Conservation (phyloP, 179 eudicot species). For the Nepenthes alata region DNA sequence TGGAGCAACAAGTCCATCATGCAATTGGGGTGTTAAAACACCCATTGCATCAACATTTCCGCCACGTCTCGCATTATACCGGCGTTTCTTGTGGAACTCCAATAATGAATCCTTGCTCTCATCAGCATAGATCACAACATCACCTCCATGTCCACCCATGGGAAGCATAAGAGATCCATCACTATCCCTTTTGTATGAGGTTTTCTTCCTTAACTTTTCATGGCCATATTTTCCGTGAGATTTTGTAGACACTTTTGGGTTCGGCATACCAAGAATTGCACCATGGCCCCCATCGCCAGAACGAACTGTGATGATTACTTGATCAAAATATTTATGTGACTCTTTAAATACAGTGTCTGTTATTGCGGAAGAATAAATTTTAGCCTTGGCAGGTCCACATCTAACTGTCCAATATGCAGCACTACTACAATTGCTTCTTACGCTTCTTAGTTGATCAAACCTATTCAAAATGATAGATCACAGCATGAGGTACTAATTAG, state of each 20-base stretch:
- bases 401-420: constrained; percentile 10
- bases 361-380: constrained; percentile 36
- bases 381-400: constrained; percentile 46
- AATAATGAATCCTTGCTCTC: constrained; percentile 63
- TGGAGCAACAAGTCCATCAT: constrained; percentile 60
- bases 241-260: constrained; percentile 39
- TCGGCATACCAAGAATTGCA: constrained; percentile 50
- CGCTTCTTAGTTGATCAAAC: constrained; percentile 19
- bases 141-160: constrained; percentile 89
- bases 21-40: constrained; percentile 40
- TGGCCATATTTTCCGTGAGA: constrained; percentile 37
- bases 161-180: constrained; percentile 92
- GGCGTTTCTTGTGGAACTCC: constrained; percentile 70
- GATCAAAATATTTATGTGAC: constrained; percentile 90
- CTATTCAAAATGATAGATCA: constrained; percentile 16
- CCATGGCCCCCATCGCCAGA: constrained; percentile 99
- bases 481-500: background rate
- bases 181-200: constrained; percentile 66
- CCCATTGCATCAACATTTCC: constrained; percentile 91
- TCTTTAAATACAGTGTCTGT: constrained; percentile 41
- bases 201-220: constrained; percentile 31
- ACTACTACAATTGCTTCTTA: constrained; percentile 14
- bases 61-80: constrained; percentile 77
- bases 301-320: constrained; percentile 69
- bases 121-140: constrained; percentile 79